Evolutionary conservation across 164 flowering plant genomes (phyloP).

Genomic region (Vitis riparia): DNA sequence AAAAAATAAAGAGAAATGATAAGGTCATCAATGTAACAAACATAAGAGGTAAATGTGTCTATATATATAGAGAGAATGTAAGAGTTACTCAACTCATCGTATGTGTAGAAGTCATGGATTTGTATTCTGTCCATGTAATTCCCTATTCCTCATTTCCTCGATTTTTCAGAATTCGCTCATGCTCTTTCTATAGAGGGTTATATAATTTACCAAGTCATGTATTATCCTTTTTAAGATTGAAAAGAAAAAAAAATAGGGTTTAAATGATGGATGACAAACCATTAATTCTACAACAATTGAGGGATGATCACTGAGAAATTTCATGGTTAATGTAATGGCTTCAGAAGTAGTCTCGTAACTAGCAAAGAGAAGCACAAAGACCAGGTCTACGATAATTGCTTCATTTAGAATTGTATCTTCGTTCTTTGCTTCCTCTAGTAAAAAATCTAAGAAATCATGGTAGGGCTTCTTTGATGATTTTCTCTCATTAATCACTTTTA

Average conservation of each 20-base stretch:
- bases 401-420: neutral
- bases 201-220: no score
- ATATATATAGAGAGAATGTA: no score
- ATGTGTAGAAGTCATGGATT: conserved; percentile 10
- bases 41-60: no score
- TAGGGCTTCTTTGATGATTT: neutral
- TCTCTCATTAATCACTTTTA: neutral
- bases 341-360: neutral
- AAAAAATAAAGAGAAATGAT: neutral
- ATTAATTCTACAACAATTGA: neutral
- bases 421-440: neutral
- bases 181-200: neutral
- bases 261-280: neutral
- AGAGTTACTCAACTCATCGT: neutral
- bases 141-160: neutral
- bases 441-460: neutral
- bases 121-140: conserved; percentile 9
- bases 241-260: neutral
- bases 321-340: neutral
- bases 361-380: neutral
- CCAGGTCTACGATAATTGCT: neutral
- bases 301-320: neutral
- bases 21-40: no score
- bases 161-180: neutral
- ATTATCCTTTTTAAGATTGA: no score